phyloP scores from a whole-genome alignment of 108 stramenopile species.

The Cyclotella cryptica region DNA sequence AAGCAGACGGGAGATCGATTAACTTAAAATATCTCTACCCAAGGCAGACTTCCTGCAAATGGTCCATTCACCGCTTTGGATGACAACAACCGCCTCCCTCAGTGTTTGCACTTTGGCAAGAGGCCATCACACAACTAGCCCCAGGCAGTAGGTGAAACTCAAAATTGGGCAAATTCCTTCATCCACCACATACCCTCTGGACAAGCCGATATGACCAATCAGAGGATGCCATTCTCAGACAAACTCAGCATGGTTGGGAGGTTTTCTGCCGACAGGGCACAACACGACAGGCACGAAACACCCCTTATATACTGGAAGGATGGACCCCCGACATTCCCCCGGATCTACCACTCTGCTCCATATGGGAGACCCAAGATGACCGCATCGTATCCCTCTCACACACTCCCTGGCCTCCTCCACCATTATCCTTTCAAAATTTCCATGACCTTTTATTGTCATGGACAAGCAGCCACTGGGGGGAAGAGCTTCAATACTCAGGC shows the following conservation, averaged over 20 bases:
- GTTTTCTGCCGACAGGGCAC: too few species aligned
- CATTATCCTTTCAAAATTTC: too few species aligned
- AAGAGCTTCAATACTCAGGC: background rate
- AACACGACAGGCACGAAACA: too few species aligned
- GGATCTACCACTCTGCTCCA: too few species aligned
- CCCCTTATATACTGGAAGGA: too few species aligned
- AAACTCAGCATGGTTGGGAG: too few species aligned
- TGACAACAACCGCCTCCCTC: background rate
- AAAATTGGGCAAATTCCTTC: background rate
- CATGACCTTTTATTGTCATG: constrained; percentile 10
- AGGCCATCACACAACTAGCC: background rate
- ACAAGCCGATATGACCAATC: too few species aligned
- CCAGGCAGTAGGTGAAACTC: background rate
- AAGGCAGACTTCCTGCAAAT: background rate
- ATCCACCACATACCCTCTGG: background rate
- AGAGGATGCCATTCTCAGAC: too few species aligned
- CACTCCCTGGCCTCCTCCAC: too few species aligned
- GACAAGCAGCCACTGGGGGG: constrained; percentile 17
- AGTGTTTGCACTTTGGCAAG: constrained; percentile 4
- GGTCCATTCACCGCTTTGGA: constrained; percentile 11
- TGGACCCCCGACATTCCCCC: too few species aligned
- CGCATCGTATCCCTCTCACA: too few species aligned
- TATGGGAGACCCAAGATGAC: too few species aligned
- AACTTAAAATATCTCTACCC: constrained; percentile 15
- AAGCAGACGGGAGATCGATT: background rate